Evolutionary conservation across 305 asterid genomes (phyloP), one percentile per base, ranked within the genome.

Genomic region (Ilex paraguariensis): DNA sequence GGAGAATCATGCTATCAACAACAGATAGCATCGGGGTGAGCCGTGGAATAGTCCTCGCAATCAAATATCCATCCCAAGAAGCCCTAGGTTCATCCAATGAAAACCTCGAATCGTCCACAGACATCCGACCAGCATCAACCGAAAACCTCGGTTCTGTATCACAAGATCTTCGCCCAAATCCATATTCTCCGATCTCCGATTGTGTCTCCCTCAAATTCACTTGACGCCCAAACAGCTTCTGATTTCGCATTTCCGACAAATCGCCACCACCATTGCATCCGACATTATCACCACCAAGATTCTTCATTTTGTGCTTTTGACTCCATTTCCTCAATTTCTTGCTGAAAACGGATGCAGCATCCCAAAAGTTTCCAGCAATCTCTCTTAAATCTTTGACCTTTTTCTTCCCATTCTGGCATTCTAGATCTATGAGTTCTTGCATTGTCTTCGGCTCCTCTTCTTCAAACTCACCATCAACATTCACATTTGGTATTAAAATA

Each of bases 51-150:
- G 95, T 77, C 75, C 91, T 86, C 7, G 97, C 97, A 13, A 90
- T 84, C 91, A 87, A 74, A 73, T 87, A 93, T 8, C 98, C 98
- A 81, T 92, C 98, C 97, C 97, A 90, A 13, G 98, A 93, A 66
- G 96, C 96, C 67, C 98, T 77, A 0, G 91, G 96, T 80, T 90
- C 95, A 69, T 93, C 97, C 53, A 84, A 70, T 32, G 93, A 81
- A 57, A 85, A 75, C 68, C 79, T 65, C 1, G 65, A 65, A 7
- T 64, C 69, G 13, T 74, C 75, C 63, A 63, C 36, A 3, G 70
- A 58, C 64, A 59, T 55, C 36, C 77, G 59, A 33, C 84, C 86
- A 7, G 65, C 87, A 67, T 92, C 99, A 12, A 82, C 79, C 1
- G 91, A 85, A 68, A 82, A 75, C 72, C 93, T 72, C 1, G 91